Evolutionary conservation across 1,284 basidiomycete species (phyloP).

Genomic region (Tylopilus orsonianus): DNA sequence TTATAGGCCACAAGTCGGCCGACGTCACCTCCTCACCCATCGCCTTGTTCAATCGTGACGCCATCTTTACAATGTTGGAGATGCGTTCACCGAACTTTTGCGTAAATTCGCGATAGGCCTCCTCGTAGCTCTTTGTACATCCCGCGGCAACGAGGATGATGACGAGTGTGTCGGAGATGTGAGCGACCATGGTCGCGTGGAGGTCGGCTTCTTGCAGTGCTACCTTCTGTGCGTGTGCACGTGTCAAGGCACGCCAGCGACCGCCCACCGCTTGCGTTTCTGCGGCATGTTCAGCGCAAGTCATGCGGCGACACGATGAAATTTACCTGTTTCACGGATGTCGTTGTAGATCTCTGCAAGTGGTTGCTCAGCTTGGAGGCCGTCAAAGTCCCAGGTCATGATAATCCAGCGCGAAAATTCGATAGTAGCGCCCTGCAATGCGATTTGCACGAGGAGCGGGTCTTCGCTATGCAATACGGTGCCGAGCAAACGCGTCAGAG

Average conservation of each 20-base stretch:
- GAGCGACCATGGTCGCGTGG: conserved; percentile 35
- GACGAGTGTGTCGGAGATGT: conserved; percentile 41
- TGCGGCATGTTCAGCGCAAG: conserved; percentile 19
- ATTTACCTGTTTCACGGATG: conserved; percentile 45
- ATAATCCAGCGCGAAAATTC: conserved; percentile 47
- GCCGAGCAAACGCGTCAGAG: conserved; percentile 38
- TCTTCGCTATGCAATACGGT: conserved; percentile 40
- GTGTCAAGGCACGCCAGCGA: conserved; percentile 52
- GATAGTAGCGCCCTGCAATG: conserved; percentile 47
- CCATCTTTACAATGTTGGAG: conserved; percentile 40
- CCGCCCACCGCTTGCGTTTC: conserved; percentile 52
- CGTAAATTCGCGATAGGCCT: conserved; percentile 25
- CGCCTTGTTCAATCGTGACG: conserved; percentile 45
- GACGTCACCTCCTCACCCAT: conserved; percentile 54
- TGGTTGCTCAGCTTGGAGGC: conserved; percentile 42
- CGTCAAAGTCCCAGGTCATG: conserved; percentile 50
- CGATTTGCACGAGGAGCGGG: conserved; percentile 49
- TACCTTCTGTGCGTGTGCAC: conserved; percentile 43
- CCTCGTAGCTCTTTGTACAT: conserved; percentile 32
- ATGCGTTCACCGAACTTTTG: conserved; percentile 43
- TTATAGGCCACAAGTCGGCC: conserved; percentile 46
- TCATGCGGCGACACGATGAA: background rate
- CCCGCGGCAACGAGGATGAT: conserved; percentile 47
- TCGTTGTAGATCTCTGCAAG: conserved; percentile 46
- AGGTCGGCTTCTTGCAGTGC: conserved; percentile 37